phyloP scores from a whole-genome alignment of 371 early-diverging fungal species.

The Capillidium rhysosporum region DNA sequence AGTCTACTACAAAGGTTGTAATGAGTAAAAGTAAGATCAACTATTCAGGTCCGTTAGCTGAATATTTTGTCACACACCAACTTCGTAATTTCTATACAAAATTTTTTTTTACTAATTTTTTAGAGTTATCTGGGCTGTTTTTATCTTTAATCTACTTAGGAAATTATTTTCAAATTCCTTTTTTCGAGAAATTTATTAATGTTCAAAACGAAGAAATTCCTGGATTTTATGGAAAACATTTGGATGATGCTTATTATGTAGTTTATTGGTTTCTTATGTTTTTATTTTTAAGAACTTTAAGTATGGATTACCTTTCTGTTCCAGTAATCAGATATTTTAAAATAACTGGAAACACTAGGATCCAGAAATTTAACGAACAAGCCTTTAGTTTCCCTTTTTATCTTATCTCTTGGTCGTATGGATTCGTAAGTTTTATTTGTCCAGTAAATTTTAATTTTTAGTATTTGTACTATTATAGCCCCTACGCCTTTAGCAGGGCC shows the following conservation, averaged over 20 bases:
- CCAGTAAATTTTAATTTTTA: neutral
- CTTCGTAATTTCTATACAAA: neutral
- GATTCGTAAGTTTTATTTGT: slow-evolving; percentile 23
- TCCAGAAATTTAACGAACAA: slow-evolving; percentile 36
- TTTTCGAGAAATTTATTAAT: neutral
- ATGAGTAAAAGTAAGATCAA: too few species aligned
- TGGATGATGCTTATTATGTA: slow-evolving; percentile 32
- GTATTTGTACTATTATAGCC: slow-evolving; percentile 1
- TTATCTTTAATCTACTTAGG: neutral
- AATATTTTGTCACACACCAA: neutral
- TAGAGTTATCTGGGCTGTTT: neutral
- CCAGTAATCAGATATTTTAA: slow-evolving; percentile 26
- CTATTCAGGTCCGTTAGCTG: neutral
- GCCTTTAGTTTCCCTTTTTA: slow-evolving; percentile 30
- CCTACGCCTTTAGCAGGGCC: neutral
- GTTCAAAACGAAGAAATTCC: neutral
- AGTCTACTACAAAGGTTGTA: too few species aligned
- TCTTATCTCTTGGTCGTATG: slow-evolving; percentile 30
- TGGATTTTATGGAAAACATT: slow-evolving; percentile 17
- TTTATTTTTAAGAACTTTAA: slow-evolving; percentile 33
- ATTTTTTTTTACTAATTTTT: neutral
- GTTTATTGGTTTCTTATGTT: slow-evolving; percentile 42
- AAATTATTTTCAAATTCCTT: neutral
- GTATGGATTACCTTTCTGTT: slow-evolving; percentile 32
- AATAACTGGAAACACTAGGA: slow-evolving; percentile 22